Percentiles rank a stretch among this genome's conserved stretches.
Conservation (phyloP, 2,329 filamentous ascomycete species). For the Sarocladiaceae sp. region DNA sequence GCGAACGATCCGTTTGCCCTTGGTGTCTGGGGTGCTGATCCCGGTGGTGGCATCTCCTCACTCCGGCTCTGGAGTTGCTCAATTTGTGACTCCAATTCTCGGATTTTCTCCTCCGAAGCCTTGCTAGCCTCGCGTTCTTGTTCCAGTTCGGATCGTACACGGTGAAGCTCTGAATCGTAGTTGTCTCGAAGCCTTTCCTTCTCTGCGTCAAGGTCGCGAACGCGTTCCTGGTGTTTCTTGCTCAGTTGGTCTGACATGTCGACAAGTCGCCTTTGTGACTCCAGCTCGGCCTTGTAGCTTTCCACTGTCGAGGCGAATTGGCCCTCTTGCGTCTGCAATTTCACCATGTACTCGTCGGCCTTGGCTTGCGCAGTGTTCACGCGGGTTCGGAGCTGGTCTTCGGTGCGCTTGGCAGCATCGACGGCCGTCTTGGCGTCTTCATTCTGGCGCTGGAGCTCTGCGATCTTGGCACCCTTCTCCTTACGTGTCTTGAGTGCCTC, state of each 20-base stretch:
- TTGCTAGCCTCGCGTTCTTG: slow-evolving; percentile 43
- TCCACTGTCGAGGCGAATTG: slow-evolving; percentile 78
- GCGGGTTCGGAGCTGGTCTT: slow-evolving; percentile 74
- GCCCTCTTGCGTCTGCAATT: slow-evolving; percentile 82
- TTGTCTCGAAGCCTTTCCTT: slow-evolving; percentile 58
- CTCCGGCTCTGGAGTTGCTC: slow-evolving; percentile 48
- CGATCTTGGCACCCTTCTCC: slow-evolving; percentile 86
- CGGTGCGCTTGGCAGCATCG: slow-evolving; percentile 73
- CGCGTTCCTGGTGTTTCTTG: slow-evolving; percentile 64
- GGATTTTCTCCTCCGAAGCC: slow-evolving; percentile 43
- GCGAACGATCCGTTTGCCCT: slow-evolving; percentile 52
- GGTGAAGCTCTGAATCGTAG: slow-evolving; percentile 55
- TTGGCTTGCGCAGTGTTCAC: slow-evolving; percentile 82
- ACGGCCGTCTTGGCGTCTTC: slow-evolving; percentile 78
- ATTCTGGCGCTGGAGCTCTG: slow-evolving; percentile 81
- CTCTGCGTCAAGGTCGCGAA: slow-evolving; percentile 66
- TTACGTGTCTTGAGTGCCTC: slow-evolving; percentile 90
- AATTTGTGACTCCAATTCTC: slow-evolving; percentile 48
- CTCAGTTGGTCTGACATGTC: slow-evolving; percentile 77
- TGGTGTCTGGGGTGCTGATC: slow-evolving; percentile 57
- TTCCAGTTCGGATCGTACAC: slow-evolving; percentile 54
- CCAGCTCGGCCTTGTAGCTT: slow-evolving; percentile 80
- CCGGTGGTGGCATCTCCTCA: slow-evolving; percentile 37
- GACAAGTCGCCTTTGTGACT: slow-evolving; percentile 74
- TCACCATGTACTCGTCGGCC: slow-evolving; percentile 76